Conservation (phyloP, 305 asterid genomes). For the Rubia tinctorum region DNA sequence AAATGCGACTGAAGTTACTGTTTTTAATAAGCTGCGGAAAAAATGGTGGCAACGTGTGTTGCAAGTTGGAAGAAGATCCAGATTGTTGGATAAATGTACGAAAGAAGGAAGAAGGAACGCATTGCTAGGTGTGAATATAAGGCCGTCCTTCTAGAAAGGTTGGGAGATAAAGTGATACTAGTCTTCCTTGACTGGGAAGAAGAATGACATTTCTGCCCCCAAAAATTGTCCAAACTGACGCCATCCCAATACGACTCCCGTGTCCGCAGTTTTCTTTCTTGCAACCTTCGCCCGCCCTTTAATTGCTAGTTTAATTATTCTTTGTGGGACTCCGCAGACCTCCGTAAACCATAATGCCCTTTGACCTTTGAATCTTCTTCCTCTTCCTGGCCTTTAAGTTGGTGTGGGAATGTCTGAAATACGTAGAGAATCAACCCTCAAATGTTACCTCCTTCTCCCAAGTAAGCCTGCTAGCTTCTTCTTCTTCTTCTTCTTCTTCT, state of each 20-base stretch:
- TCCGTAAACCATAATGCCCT: constrained; percentile 23
- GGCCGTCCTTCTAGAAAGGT: constrained; percentile 20
- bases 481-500: neutral
- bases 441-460: constrained; percentile 17
- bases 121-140: neutral
- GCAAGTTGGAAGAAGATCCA: too few relatives aligned
- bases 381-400: too few relatives aligned
- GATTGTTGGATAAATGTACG: too few relatives aligned
- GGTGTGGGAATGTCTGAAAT: constrained; percentile 8
- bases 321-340: neutral
- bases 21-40: too few relatives aligned
- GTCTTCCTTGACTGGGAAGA: constrained; percentile 3
- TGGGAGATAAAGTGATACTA: constrained; percentile 2
- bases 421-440: neutral
- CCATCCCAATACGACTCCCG: constrained; percentile 32
- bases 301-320: neutral
- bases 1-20: too few relatives aligned
- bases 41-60: too few relatives aligned
- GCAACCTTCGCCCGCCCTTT: constrained; percentile 32
- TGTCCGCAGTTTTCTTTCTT: constrained; percentile 27
- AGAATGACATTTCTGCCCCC: constrained; percentile 3
- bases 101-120: too few relatives aligned
- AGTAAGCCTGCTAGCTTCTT: constrained; percentile 20
- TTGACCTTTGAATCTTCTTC: constrained; percentile 56
- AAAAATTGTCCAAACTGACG: constrained; percentile 20